phyloP scores from a whole-genome alignment of 306 rosid genomes.

The Lathyrus sativus region DNA sequence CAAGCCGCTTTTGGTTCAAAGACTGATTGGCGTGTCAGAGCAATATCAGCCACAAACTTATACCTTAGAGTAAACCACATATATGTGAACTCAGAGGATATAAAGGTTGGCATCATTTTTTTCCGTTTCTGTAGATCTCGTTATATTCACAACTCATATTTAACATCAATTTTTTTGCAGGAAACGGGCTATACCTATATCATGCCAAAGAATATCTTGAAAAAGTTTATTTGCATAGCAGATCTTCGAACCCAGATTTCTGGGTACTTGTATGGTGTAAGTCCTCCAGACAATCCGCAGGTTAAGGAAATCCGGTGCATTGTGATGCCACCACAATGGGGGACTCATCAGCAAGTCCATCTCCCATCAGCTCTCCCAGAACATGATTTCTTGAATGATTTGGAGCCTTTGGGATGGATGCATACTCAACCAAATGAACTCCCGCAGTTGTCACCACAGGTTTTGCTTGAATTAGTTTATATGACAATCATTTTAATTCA shows the following conservation, averaged over 20 bases:
- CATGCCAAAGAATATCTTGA: slow-evolving; percentile 97
- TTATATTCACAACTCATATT: not conserved
- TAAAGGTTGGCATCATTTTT: slow-evolving; percentile 57
- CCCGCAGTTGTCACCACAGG: slow-evolving; percentile 98
- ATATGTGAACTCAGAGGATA: slow-evolving; percentile 96
- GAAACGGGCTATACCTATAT: slow-evolving; percentile 99
- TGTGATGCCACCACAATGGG: slow-evolving; percentile 97
- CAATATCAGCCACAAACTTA: slow-evolving; percentile 94
- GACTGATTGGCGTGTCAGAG: slow-evolving; percentile 99
- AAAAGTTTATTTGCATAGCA: slow-evolving; percentile 94
- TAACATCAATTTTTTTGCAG: slow-evolving; percentile 54
- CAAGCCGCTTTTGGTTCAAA: slow-evolving; percentile 90
- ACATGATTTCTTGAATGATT: slow-evolving; percentile 92
- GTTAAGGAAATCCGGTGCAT: slow-evolving; percentile 97
- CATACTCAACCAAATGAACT: slow-evolving; percentile 99
- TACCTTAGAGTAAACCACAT: slow-evolving; percentile 98
- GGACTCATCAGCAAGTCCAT: slow-evolving; percentile 97
- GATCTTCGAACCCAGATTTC: slow-evolving; percentile 96
- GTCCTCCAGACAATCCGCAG: slow-evolving; percentile 99
- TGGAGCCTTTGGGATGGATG: slow-evolving; percentile 99
- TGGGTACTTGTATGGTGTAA: slow-evolving; percentile 91
- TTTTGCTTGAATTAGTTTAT: slow-evolving; percentile 29
- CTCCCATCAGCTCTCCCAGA: slow-evolving; percentile 95
- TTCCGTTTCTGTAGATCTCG: slow-evolving; percentile 8
- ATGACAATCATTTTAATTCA: not conserved